Conservation (phyloP, 2,329 filamentous ascomycete species). For the Trichophaea hybrida region DNA sequence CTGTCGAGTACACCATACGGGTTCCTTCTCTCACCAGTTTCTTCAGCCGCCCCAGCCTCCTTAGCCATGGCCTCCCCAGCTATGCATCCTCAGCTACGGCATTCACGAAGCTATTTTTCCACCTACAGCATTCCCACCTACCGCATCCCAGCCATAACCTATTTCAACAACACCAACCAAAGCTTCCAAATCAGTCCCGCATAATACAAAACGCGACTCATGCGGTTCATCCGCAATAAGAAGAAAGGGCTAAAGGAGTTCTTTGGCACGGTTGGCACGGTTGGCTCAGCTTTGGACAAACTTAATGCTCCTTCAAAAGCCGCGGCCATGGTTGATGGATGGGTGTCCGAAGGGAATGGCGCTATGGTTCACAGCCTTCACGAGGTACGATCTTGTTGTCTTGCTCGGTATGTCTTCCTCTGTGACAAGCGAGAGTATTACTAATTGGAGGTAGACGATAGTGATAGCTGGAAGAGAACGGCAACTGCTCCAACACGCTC, state of each 20-base stretch:
- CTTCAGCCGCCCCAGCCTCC: too few relatives aligned
- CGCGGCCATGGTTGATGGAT: background rate
- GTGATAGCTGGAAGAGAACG: background rate
- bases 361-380: background rate
- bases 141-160: background rate
- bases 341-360: conserved; percentile 1
- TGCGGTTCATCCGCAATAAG: background rate
- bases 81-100: too few relatives aligned
- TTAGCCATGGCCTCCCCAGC: too few relatives aligned
- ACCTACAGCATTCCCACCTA: too few relatives aligned
- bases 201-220: background rate
- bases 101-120: too few relatives aligned
- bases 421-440: background rate
- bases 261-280: background rate
- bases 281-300: background rate
- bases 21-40: too few relatives aligned
- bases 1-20: too few relatives aligned
- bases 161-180: background rate
- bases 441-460: conserved; percentile 7
- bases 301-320: background rate
- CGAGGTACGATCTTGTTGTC: conserved; percentile 11
- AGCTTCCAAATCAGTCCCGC: background rate
- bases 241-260: background rate
- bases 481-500: background rate
- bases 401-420: conserved; percentile 8